Evolutionary conservation across 208 protist genomes (phyloP).

Genomic region (Spironucleus salmonicida): DNA sequence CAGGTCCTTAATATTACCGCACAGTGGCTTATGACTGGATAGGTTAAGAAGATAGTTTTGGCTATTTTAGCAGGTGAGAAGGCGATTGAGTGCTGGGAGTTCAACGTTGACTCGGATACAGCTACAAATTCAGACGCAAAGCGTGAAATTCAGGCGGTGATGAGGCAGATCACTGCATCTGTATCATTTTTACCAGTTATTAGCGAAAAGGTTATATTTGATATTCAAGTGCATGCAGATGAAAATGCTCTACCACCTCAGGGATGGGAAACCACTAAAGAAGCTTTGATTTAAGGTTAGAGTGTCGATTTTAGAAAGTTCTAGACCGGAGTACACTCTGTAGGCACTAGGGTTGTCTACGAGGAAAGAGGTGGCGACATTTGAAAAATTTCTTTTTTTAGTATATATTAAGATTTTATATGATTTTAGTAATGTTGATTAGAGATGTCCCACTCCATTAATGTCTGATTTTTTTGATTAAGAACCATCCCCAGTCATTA

Average conservation of each 20-base stretch:
- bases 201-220: constrained; percentile 46
- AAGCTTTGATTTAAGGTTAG: background rate
- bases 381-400: no score
- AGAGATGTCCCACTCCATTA: no score
- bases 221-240: constrained; percentile 40
- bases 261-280: background rate
- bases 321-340: background rate
- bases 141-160: constrained; percentile 62
- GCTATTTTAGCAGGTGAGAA: background rate
- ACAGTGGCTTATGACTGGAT: background rate
- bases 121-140: constrained; percentile 63
- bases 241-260: constrained; percentile 33
- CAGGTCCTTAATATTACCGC: constrained; percentile 67
- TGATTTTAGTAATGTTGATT: no score
- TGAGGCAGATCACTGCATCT: constrained; percentile 80
- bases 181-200: constrained; percentile 83
- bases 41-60: constrained; percentile 13
- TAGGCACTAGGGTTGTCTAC: background rate
- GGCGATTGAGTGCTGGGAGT: constrained; percentile 17
- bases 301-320: constrained; percentile 12
- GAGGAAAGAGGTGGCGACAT: background rate
- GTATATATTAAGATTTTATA: no score
- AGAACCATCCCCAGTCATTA: no score
- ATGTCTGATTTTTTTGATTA: no score
- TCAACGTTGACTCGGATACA: background rate